Percentiles rank a stretch among this genome's conserved stretches.
Evolutionary conservation across 257 asterid genomes (phyloP).

Genomic region (Solanum infundibuliforme): DNA sequence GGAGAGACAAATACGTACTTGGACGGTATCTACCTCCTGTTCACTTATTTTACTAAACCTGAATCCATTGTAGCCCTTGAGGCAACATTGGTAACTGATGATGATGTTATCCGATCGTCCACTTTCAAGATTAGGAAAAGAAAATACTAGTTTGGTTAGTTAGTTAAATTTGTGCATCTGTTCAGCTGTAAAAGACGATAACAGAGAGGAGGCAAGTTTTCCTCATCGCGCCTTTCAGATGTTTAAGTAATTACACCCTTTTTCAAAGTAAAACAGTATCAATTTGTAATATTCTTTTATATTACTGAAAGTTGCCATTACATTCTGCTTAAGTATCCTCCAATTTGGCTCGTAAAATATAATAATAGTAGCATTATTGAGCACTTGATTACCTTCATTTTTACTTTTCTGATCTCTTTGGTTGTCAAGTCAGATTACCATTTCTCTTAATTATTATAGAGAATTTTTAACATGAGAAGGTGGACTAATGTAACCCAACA

Average conservation of each 20-base stretch:
- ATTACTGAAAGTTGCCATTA: not conserved
- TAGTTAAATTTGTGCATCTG: not conserved
- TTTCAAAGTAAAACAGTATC: not conserved
- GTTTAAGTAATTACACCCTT: not conserved
- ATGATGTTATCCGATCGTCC: constrained; percentile 65
- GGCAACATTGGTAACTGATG: constrained; percentile 49
- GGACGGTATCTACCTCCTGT: constrained; percentile 90
- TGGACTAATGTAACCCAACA: not conserved
- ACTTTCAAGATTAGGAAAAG: constrained; percentile 81
- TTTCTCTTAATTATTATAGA: not conserved
- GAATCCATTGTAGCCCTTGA: constrained; percentile 43
- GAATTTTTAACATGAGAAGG: not conserved
- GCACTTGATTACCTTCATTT: not conserved
- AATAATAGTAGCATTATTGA: not conserved
- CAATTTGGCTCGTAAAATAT: not conserved
- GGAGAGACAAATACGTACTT: constrained; percentile 87
- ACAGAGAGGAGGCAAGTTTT: not conserved
- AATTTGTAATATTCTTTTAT: not conserved
- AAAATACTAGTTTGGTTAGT: constrained; percentile 18
- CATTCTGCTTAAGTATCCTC: not conserved
- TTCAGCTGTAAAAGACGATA: constrained; percentile 4
- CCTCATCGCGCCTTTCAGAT: not conserved
- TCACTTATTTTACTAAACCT: constrained; percentile 91
- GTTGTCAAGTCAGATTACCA: not conserved
- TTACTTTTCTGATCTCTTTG: not conserved